Evolutionary conservation across 2,329 filamentous ascomycete species (phyloP).

Genomic region (Purpureocillium lavendulum): DNA sequence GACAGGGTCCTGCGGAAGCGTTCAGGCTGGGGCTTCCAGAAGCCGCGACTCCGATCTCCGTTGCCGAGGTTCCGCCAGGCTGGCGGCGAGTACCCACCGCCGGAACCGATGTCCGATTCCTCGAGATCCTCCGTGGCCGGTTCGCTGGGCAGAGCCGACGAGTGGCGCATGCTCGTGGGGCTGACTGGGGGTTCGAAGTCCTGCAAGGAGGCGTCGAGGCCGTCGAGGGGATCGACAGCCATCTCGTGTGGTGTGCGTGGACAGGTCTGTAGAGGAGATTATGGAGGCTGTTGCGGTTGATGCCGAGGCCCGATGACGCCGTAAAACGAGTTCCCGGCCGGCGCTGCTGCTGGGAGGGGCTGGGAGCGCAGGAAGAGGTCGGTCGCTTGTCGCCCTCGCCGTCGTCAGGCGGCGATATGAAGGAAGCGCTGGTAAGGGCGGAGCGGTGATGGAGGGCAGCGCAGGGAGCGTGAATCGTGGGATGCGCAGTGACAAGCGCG

Average conservation of each 20-base stretch:
- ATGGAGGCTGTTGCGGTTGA: conserved; percentile 8
- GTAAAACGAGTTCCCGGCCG: conserved; percentile 17
- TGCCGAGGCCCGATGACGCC: conserved; percentile 22
- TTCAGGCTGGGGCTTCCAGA: conserved; percentile 35
- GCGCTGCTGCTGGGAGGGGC: conserved; percentile 12
- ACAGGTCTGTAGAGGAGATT: neutral
- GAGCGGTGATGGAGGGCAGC: conserved; percentile 8
- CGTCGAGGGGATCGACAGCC: conserved; percentile 26
- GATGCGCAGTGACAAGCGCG: conserved; percentile 24
- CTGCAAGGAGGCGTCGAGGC: conserved; percentile 44
- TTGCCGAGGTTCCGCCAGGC: conserved; percentile 54
- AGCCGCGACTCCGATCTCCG: conserved; percentile 48
- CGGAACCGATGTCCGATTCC: conserved; percentile 38
- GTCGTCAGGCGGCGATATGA: conserved; percentile 10
- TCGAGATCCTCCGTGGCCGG: conserved; percentile 28
- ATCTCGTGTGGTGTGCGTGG: neutral
- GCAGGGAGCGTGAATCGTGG: conserved; percentile 25
- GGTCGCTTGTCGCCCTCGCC: conserved; percentile 16
- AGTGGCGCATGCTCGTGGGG: conserved; percentile 20
- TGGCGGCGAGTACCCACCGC: conserved; percentile 51
- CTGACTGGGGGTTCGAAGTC: conserved; percentile 45
- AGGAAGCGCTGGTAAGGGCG: conserved; percentile 1
- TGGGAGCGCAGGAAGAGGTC: conserved; percentile 11
- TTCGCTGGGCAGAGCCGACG: conserved; percentile 23
- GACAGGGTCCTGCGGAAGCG: conserved; percentile 3